These are phyloP conservation scores for Cetraspora pellucida DNA, from an alignment of 192 early-diverging fungal species.

Conservation along the genomic window DNA sequence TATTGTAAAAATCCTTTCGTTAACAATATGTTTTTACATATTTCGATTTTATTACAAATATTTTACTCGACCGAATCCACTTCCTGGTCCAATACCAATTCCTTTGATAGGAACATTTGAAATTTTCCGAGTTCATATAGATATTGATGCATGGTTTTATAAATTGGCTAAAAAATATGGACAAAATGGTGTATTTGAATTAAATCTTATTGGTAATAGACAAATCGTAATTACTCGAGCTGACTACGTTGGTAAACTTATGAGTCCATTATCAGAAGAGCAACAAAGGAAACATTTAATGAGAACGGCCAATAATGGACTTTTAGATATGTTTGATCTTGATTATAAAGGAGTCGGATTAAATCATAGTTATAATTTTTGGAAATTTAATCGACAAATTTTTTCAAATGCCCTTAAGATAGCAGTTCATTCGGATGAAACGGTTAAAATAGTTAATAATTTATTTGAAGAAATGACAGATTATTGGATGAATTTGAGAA, in stretches of 20 bases:
- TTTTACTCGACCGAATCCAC: constrained; percentile 11
- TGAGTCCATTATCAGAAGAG: background rate
- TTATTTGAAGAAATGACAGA: constrained; percentile 29
- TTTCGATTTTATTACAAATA: constrained; percentile 23
- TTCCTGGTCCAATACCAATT: constrained; percentile 25
- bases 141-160: constrained; percentile 17
- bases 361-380: background rate
- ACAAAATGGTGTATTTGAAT: constrained; percentile 23
- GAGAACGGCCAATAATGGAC: constrained; percentile 17
- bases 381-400: constrained; percentile 22
- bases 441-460: background rate
- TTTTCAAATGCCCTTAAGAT: background rate
- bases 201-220: constrained; percentile 6
- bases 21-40: background rate
- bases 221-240: constrained; percentile 5
- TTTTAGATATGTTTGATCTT: constrained; percentile 15
- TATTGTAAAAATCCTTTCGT: background rate
- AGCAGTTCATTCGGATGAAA: background rate
- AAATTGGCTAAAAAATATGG: constrained; percentile 2
- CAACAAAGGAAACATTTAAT: constrained; percentile 13
- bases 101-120: constrained; percentile 18
- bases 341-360: background rate
- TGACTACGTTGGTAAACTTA: constrained; percentile 21
- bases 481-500: background rate
- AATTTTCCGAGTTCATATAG: constrained; percentile 2